Evolutionary conservation across 2,329 filamentous ascomycete species (phyloP).

Genomic region (Nigrospora osmanthi): DNA sequence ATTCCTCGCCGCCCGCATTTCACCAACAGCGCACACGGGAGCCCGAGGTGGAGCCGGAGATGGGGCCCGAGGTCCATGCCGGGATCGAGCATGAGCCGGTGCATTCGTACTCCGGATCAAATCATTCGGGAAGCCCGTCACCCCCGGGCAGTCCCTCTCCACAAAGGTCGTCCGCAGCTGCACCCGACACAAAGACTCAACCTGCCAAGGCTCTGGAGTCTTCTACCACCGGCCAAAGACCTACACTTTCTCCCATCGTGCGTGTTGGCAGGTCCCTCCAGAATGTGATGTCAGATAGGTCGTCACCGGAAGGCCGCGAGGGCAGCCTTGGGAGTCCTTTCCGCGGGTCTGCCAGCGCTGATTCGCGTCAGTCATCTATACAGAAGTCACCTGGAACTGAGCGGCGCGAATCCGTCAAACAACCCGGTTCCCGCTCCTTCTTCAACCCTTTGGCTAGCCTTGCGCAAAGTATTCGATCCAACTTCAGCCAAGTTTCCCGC

Average conservation of each 20-base stretch:
- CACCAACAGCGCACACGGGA: background rate
- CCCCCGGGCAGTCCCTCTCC: too few relatives aligned
- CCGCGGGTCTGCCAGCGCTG: conserved; percentile 23
- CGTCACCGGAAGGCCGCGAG: conserved; percentile 44
- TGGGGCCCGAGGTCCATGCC: too few relatives aligned
- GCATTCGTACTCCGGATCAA: too few relatives aligned
- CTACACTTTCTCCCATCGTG: conserved; percentile 49
- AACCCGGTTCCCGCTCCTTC: background rate
- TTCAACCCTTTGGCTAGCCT: conserved; percentile 8
- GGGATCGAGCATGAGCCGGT: too few relatives aligned
- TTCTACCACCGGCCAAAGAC: conserved; percentile 11
- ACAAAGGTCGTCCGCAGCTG: too few relatives aligned
- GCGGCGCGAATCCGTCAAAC: conserved; percentile 3
- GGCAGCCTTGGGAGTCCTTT: conserved; percentile 49
- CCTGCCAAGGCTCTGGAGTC: background rate
- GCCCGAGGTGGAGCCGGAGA: conserved; percentile 7
- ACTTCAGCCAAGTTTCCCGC: conserved; percentile 8
- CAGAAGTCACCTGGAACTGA: conserved; percentile 15
- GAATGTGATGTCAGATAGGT: conserved; percentile 50
- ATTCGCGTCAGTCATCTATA: conserved; percentile 13
- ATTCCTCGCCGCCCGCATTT: conserved; percentile 24
- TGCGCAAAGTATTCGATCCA: conserved; percentile 11
- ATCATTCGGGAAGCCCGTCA: too few relatives aligned
- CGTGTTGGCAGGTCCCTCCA: conserved; percentile 48
- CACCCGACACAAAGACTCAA: too few relatives aligned